Evolutionary conservation across 805 yeast species (phyloP).

Genomic region (Zygoascus bituminiphila): DNA sequence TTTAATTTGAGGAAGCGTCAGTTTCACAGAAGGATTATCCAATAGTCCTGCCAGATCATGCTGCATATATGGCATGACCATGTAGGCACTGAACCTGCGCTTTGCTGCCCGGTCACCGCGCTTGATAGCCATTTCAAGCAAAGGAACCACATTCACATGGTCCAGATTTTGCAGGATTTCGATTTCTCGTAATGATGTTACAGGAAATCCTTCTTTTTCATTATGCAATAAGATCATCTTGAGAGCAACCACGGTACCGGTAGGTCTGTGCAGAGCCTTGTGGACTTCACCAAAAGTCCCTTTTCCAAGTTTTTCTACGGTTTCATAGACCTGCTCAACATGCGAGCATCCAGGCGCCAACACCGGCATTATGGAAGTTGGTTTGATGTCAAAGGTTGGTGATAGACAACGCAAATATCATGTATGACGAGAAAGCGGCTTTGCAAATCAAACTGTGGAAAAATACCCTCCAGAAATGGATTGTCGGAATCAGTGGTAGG

Average conservation of each 20-base stretch:
- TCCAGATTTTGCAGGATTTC: slow-evolving; percentile 62
- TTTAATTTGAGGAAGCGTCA: slow-evolving; percentile 66
- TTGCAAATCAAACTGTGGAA: background rate
- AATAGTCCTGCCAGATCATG: slow-evolving; percentile 85
- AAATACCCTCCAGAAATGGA: background rate
- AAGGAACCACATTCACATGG: slow-evolving; percentile 65
- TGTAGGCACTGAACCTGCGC: slow-evolving; percentile 47
- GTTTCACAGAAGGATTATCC: slow-evolving; percentile 61
- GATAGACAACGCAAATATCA: background rate
- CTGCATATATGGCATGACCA: slow-evolving; percentile 89
- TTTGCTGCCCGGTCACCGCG: slow-evolving; percentile 24
- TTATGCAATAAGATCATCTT: slow-evolving; percentile 76
- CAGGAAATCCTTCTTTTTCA: slow-evolving; percentile 74
- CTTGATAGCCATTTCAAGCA: slow-evolving; percentile 71
- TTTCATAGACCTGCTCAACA: slow-evolving; percentile 26
- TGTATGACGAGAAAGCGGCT: background rate
- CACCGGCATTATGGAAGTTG: background rate
- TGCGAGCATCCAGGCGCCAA: slow-evolving; percentile 28
- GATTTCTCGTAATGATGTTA: slow-evolving; percentile 91
- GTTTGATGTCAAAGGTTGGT: background rate
- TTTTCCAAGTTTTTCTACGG: slow-evolving; percentile 48
- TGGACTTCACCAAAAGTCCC: slow-evolving; percentile 90
- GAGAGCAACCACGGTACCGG: slow-evolving; percentile 67
- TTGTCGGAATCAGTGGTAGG: too few relatives aligned
- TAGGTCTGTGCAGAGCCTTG: slow-evolving; percentile 52